A percentile compares a stretch with the other conserved stretches of the same genome.
Evolutionary conservation across 2,329 filamentous ascomycete species (phyloP).

Genomic region (Apiospora sp.): DNA sequence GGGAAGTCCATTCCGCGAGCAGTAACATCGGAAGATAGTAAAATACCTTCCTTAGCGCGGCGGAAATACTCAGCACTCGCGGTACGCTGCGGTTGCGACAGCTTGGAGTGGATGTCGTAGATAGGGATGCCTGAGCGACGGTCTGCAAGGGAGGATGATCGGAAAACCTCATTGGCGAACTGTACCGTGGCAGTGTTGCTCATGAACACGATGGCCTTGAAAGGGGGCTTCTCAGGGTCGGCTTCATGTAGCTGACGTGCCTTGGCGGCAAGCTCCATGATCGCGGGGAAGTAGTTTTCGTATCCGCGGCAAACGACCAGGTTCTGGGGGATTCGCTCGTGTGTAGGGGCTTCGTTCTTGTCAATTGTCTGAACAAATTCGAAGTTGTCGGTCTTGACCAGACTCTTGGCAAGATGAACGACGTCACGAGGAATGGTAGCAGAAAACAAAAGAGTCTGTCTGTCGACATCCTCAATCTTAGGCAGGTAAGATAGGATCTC

Average conservation of each 20-base stretch:
- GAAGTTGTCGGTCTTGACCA: slow-evolving; percentile 81
- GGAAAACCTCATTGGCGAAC: slow-evolving; percentile 67
- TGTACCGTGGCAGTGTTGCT: slow-evolving; percentile 79
- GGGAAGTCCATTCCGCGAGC: slow-evolving; percentile 87
- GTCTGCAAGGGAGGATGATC: slow-evolving; percentile 49
- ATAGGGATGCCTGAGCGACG: slow-evolving; percentile 48
- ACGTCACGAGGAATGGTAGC: slow-evolving; percentile 90
- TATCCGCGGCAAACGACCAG: slow-evolving; percentile 72
- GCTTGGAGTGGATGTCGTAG: slow-evolving; percentile 79
- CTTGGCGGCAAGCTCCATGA: slow-evolving; percentile 78
- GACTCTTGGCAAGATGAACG: slow-evolving; percentile 77
- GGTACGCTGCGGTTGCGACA: slow-evolving; percentile 76
- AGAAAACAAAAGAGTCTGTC: slow-evolving; percentile 95
- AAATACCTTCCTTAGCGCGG: slow-evolving; percentile 63
- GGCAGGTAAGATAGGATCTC: slow-evolving; percentile 72
- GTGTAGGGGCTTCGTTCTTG: slow-evolving; percentile 83
- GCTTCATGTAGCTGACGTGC: slow-evolving; percentile 57
- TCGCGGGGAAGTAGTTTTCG: slow-evolving; percentile 77
- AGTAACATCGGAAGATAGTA: slow-evolving; percentile 82
- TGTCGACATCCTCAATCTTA: slow-evolving; percentile 64
- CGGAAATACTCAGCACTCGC: slow-evolving; percentile 77
- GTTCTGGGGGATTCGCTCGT: slow-evolving; percentile 83
- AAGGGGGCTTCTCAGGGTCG: slow-evolving; percentile 60
- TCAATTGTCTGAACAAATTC: slow-evolving; percentile 90
- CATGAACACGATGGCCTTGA: slow-evolving; percentile 97